Evolutionary conservation across 768 basidiomycete genomes (phyloP).

Genomic region (Suillus ampliporus): DNA sequence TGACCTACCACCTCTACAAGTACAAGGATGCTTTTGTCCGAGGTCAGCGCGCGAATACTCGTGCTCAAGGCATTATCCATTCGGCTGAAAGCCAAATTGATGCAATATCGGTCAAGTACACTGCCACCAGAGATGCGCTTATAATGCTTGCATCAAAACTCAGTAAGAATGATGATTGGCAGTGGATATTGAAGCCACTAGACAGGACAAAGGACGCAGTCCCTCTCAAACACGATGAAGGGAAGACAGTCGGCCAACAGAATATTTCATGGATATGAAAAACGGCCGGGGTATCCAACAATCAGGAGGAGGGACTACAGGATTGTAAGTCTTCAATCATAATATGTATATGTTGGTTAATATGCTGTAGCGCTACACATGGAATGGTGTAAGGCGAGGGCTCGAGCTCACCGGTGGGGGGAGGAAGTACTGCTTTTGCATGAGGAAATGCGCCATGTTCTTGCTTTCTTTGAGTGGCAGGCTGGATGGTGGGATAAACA

Average conservation of each 20-base stretch:
- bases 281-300: background rate
- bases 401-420: background rate
- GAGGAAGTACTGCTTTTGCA: background rate
- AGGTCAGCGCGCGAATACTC: background rate
- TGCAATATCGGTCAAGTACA: background rate
- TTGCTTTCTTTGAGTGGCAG: background rate
- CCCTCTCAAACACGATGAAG: background rate
- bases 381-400: slow-evolving; percentile 11
- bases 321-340: no score
- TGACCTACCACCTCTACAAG: slow-evolving; percentile 3
- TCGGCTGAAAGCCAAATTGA: background rate
- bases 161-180: background rate
- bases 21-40: background rate
- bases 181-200: background rate
- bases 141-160: background rate
- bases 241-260: background rate
- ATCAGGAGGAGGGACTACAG: background rate
- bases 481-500: background rate
- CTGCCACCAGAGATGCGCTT: background rate
- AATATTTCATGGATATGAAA: background rate
- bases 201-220: background rate
- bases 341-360: background rate
- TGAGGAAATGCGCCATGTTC: slow-evolving; percentile 1
- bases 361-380: background rate
- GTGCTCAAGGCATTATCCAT: background rate